phyloP scores from a whole-genome alignment of 129 eudicot species.

The Flaveria bidentis region DNA sequence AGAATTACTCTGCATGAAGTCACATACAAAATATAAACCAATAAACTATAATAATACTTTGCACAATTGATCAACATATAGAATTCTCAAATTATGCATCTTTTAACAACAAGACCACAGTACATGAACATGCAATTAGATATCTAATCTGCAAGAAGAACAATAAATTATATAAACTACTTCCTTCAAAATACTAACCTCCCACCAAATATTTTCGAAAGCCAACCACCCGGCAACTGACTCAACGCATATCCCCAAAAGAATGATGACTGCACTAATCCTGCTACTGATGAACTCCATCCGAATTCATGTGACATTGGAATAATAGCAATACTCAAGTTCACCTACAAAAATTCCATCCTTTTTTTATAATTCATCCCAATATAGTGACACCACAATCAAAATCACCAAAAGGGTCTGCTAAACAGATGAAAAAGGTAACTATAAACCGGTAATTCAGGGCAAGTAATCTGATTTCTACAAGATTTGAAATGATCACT shows the following conservation, averaged over 20 bases:
- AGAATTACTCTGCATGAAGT: constrained; percentile 66
- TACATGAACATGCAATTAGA: not conserved
- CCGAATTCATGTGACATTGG: constrained; percentile 97
- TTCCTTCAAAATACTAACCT: constrained; percentile 61
- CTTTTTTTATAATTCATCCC: not conserved
- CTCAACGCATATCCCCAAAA: constrained; percentile 99
- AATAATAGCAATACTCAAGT: constrained; percentile 95
- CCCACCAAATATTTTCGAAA: constrained; percentile 88
- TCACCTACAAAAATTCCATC: constrained; percentile 49
- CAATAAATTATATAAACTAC: no score
- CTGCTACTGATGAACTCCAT: constrained; percentile 95
- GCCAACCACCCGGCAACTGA: constrained; percentile 99
- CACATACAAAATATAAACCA: not conserved
- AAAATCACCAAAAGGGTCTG: not conserved
- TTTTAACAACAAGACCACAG: constrained; percentile 9
- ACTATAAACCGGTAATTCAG: not conserved
- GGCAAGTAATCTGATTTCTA: not conserved
- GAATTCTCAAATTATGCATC: not conserved
- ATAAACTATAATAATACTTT: not conserved
- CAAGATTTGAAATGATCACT: constrained; percentile 1
- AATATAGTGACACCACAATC: constrained; percentile 8
- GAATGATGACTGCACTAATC: constrained; percentile 94
- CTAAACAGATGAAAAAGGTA: not conserved
- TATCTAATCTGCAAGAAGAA: no score
- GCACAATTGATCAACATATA: not conserved